Evolutionary conservation across 257 asterid species (phyloP), one percentile per base, ranked within the genome.

Genomic region (Fraxinus pennsylvanica): DNA sequence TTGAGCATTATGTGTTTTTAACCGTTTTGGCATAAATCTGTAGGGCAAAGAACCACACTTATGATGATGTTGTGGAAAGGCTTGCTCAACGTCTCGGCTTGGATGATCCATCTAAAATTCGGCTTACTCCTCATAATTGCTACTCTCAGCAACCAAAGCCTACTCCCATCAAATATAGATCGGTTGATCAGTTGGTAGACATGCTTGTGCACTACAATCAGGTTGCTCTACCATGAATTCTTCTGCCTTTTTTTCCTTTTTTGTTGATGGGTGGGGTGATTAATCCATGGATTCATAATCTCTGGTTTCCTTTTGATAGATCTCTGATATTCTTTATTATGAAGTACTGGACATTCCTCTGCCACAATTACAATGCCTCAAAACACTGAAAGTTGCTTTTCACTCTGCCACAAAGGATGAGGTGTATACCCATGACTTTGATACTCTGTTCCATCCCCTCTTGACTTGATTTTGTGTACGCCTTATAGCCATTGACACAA

Each of bases 291-390:
- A 27, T 12, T 27, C 19, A 63, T 63, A 22, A 25, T 63, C 27
- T 63, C 69, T 63, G 69, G 32, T 63, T 73, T 57, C 41, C 75
- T 81, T 78, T 76, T 41, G 80, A 54, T 82, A 90, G 95, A 77
- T 76, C 52, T 85, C 88, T 72, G 89, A 90, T 84, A 77, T 88
- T 83, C 76, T 90, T 82, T 90, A 87, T 83, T 90, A 84, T 79
- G 92, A 90, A 87, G 77, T 88, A 80, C 84, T 90, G 84, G 95
- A 90, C 76, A 87, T 88, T 73, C 92, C 90, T 78, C 86, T 90
- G 47, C 91, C 95, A 21, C 90, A 88, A 86, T 59, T 90, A 76
- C 89, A 90, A 85, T 80, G 84, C 78, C 83, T 88, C 74, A 88
- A 84, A 88, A 80, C 84, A 8, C 91, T 90, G n/a, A 85, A 86